Percentiles rank a stretch among this genome's conserved stretches.
phyloP scores from a whole-genome alignment of 2,329 filamentous ascomycete species.

The Botryotinia calthae region DNA sequence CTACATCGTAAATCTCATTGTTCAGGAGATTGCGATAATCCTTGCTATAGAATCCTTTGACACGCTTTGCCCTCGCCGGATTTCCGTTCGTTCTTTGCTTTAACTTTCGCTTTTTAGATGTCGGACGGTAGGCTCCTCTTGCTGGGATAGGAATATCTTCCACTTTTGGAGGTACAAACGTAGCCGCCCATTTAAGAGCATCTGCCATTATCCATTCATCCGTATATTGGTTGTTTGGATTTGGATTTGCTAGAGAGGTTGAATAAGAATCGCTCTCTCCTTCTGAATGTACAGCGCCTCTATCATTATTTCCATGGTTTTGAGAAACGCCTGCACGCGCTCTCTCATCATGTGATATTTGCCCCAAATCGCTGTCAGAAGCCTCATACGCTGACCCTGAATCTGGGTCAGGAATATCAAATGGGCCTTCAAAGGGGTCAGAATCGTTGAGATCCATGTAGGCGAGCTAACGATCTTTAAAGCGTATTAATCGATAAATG shows the following conservation, averaged over 20 bases:
- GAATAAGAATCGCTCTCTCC: slow-evolving; percentile 13
- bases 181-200: slow-evolving; percentile 33
- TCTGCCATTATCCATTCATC: slow-evolving; percentile 25
- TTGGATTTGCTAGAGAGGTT: not conserved
- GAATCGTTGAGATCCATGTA: slow-evolving; percentile 27
- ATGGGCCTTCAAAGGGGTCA: slow-evolving; percentile 16
- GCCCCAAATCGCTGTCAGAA: slow-evolving; percentile 25
- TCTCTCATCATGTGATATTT: slow-evolving; percentile 22
- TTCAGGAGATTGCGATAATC: slow-evolving; percentile 54
- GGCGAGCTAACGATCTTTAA: slow-evolving; percentile 24
- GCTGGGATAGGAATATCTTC: slow-evolving; percentile 31
- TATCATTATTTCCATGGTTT: not conserved
- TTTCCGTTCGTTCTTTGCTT: slow-evolving; percentile 15
- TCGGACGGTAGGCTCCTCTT: slow-evolving; percentile 14
- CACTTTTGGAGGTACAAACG: slow-evolving; percentile 30
- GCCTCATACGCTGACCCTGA: slow-evolving; percentile 35
- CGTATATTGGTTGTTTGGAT: slow-evolving; percentile 12
- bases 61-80: slow-evolving; percentile 32
- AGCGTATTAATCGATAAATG: slow-evolving; percentile 23
- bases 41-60: slow-evolving; percentile 47
- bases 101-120: slow-evolving; percentile 29
- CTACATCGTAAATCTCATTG: slow-evolving; percentile 55
- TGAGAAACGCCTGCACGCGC: not conserved
- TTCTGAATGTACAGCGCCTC: not conserved
- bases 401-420: slow-evolving; percentile 26